phyloP scores from a whole-genome alignment of 768 basidiomycete genomes.

The Leucocoprinus leucothites region DNA sequence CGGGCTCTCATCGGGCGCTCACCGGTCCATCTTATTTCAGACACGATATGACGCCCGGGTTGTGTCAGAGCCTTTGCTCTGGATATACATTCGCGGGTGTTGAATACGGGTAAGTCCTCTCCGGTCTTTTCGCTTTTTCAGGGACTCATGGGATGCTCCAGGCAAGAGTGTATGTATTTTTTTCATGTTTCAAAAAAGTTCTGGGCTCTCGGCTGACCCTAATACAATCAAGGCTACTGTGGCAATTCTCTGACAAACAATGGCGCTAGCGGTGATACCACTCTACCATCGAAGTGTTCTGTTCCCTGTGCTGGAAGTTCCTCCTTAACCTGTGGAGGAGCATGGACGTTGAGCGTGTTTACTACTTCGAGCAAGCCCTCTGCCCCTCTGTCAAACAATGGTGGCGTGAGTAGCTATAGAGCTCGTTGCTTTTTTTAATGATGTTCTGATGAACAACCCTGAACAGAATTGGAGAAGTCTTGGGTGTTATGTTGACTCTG shows the following conservation, averaged over 20 bases:
- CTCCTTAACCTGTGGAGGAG: constrained; percentile 19
- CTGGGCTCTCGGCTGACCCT: not conserved
- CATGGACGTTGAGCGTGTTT: constrained; percentile 13
- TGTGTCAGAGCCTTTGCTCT: constrained; percentile 22
- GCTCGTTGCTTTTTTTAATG: not conserved
- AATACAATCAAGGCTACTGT: constrained; percentile 20
- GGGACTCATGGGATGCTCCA: not conserved
- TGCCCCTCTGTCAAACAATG: constrained; percentile 10
- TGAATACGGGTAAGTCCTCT: constrained; percentile 18
- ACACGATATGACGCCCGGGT: constrained; percentile 21
- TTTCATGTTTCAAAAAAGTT: not conserved
- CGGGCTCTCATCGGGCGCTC: constrained; percentile 23
- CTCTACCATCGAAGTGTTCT: constrained; percentile 16
- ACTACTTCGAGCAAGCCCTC: constrained; percentile 14
- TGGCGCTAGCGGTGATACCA: constrained; percentile 20
- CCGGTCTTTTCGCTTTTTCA: not conserved
- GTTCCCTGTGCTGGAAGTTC: constrained; percentile 18
- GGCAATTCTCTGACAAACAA: constrained; percentile 22
- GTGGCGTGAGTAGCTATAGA: constrained; percentile 15
- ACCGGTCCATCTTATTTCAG: constrained; percentile 20
- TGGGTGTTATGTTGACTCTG: constrained; percentile 31
- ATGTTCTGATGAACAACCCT: constrained; percentile 15
- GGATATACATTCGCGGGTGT: constrained; percentile 24
- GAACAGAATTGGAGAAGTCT: constrained; percentile 20
- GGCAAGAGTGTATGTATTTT: constrained; percentile 9